Conservation (phyloP, 2,329 filamentous ascomycete species). For the Phoma sp. region DNA sequence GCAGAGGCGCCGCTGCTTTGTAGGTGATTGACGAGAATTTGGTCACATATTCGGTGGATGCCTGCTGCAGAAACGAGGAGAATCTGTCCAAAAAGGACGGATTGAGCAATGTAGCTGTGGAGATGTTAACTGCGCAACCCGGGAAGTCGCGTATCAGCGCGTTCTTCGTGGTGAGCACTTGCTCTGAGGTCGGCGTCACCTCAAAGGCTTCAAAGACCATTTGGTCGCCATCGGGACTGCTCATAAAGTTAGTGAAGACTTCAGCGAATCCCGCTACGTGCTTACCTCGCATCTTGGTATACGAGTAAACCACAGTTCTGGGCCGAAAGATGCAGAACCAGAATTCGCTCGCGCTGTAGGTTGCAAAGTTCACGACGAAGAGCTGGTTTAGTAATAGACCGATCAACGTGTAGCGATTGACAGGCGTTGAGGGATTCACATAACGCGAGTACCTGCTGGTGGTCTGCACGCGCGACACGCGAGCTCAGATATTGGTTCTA, state of each 20-base stretch:
- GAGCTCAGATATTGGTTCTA: slow-evolving; percentile 10
- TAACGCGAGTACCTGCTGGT: slow-evolving; percentile 20
- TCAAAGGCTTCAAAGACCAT: slow-evolving; percentile 67
- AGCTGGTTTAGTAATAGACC: slow-evolving; percentile 29
- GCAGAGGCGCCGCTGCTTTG: slow-evolving; percentile 59
- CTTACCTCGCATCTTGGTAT: slow-evolving; percentile 42
- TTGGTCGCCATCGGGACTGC: slow-evolving; percentile 13
- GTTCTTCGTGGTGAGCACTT: slow-evolving; percentile 58
- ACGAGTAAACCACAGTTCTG: slow-evolving; percentile 59
- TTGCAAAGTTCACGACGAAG: slow-evolving; percentile 27
- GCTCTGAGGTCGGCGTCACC: slow-evolving; percentile 59
- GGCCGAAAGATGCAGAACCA: slow-evolving; percentile 55
- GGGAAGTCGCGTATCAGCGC: slow-evolving; percentile 68
- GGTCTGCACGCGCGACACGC: slow-evolving; percentile 15
- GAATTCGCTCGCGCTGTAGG: slow-evolving; percentile 26
- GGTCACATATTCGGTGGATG: slow-evolving; percentile 60
- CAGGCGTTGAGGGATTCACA: slow-evolving; percentile 23
- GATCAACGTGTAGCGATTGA: slow-evolving; percentile 29
- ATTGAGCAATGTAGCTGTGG: slow-evolving; percentile 48
- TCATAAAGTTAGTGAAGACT: slow-evolving; percentile 5
- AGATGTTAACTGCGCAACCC: slow-evolving; percentile 57
- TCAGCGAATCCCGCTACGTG: slow-evolving; percentile 12
- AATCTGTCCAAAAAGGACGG: slow-evolving; percentile 56
- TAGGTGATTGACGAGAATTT: slow-evolving; percentile 57
- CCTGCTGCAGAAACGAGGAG: slow-evolving; percentile 61